These are phyloP conservation scores for Citrus medica DNA, from an alignment of 345 rosid genomes.

Conservation along the genomic window DNA sequence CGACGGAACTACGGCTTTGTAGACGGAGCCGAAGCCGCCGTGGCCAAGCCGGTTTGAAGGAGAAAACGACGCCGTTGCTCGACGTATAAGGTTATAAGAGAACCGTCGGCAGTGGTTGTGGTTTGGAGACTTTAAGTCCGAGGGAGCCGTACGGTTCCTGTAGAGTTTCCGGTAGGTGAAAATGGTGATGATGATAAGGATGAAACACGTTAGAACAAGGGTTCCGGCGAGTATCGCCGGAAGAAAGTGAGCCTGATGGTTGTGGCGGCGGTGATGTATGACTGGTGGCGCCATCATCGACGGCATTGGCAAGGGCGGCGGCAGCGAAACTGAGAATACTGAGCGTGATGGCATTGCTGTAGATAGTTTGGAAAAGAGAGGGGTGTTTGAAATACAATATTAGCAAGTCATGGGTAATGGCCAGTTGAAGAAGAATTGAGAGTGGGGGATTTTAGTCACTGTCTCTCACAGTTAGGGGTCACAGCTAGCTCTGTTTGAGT, in stretches of 20 bases:
- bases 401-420: not conserved
- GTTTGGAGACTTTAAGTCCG: conserved; percentile 59
- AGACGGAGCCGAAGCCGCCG: conserved; percentile 88
- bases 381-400: not conserved
- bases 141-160: conserved; percentile 76
- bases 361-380: conserved; percentile 17
- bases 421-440: not conserved
- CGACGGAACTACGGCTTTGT: conserved; percentile 48
- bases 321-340: not conserved
- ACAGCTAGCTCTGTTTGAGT: no score
- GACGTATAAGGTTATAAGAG: conserved; percentile 76
- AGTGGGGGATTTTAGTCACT: not conserved
- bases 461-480: not conserved
- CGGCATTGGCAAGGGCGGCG: conserved; percentile 18
- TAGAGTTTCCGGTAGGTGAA: conserved; percentile 66
- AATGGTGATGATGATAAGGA: conserved; percentile 38
- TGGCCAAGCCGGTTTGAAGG: conserved; percentile 79
- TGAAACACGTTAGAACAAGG: conserved; percentile 27
- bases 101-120: conserved; percentile 61
- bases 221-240: conserved; percentile 39
- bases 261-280: conserved; percentile 6
- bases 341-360: conserved; percentile 53
- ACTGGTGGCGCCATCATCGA: conserved; percentile 14
- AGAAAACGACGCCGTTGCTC: conserved; percentile 72
- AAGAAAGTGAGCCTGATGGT: conserved; percentile 19